A percentile compares a stretch with the other conserved stretches of the same genome.
phyloP scores from a whole-genome alignment of 768 basidiomycete genomes.

The Tylopilus plumbeoviolaceoides region DNA sequence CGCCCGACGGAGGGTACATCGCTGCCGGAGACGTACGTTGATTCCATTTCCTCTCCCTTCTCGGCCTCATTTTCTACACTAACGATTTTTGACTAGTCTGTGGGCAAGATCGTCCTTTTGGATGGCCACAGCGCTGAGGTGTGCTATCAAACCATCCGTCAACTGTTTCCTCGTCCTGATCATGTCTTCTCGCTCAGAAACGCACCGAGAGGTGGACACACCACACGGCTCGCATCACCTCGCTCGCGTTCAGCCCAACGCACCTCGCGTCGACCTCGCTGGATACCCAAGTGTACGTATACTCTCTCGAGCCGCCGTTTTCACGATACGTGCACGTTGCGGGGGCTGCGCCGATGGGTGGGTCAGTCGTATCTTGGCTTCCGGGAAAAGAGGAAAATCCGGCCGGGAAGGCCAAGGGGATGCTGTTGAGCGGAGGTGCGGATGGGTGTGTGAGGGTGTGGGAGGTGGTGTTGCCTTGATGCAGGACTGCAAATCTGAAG shows the following conservation, averaged over 20 bases:
- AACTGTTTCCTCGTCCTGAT: background rate
- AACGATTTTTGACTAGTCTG: constrained; percentile 46
- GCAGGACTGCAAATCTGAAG: background rate
- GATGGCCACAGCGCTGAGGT: constrained; percentile 61
- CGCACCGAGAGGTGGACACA: constrained; percentile 80
- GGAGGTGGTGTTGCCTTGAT: constrained; percentile 42
- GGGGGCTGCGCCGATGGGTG: constrained; percentile 84
- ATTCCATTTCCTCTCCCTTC: background rate
- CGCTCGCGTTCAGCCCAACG: constrained; percentile 43
- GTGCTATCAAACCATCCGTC: background rate
- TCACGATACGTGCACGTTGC: constrained; percentile 71
- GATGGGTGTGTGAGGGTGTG: constrained; percentile 79
- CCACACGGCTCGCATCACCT: constrained; percentile 78
- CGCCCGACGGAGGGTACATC: constrained; percentile 68
- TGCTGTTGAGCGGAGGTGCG: constrained; percentile 69
- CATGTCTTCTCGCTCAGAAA: constrained; percentile 34
- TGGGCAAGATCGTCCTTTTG: constrained; percentile 77
- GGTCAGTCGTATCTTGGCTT: constrained; percentile 78
- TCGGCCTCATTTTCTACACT: background rate
- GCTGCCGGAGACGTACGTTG: constrained; percentile 80
- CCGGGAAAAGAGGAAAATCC: background rate
- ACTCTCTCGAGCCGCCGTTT: constrained; percentile 67
- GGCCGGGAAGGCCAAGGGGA: constrained; percentile 37
- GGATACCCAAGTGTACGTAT: constrained; percentile 91
- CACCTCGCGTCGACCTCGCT: constrained; percentile 85